These are phyloP conservation scores for Arthrobotrys musiformis DNA, from an alignment of 2,329 filamentous ascomycete species.

Conservation along the genomic window DNA sequence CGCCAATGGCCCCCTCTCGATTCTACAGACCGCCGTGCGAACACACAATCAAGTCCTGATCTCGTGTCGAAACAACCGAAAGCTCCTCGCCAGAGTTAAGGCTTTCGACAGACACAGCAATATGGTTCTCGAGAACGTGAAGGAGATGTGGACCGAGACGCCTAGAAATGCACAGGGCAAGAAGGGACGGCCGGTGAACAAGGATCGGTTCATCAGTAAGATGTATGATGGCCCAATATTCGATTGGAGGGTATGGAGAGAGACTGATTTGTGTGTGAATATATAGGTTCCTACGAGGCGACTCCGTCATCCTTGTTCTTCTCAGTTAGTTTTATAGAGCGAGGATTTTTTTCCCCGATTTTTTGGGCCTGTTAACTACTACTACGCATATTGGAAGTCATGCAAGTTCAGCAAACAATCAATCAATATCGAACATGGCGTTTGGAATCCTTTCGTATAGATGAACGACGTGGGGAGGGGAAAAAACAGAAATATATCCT, in stretches of 20 bases:
- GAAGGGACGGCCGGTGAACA: constrained; percentile 91
- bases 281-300: constrained; percentile 81
- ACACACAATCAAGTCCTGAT: constrained; percentile 96
- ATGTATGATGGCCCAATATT: constrained; percentile 71
- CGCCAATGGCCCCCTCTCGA: constrained; percentile 83
- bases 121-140: constrained; percentile 97
- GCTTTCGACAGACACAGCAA: constrained; percentile 99
- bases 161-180: constrained; percentile 83
- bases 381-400: constrained; percentile 21
- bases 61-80: constrained; percentile 97
- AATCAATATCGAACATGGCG: constrained; percentile 36
- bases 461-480: neutral
- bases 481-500: neutral
- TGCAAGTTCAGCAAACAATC: constrained; percentile 12
- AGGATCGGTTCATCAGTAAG: constrained; percentile 98
- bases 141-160: constrained; percentile 99
- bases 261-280: neutral
- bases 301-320: constrained; percentile 87
- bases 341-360: neutral
- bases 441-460: constrained; percentile 36
- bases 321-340: constrained; percentile 71
- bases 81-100: constrained; percentile 95
- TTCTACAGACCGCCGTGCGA: constrained; percentile 95
- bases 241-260: neutral
- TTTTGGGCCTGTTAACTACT: neutral